phyloP scores from a whole-genome alignment of 495 filamentous ascomycete species.

The Aspergillus ostianus region DNA sequence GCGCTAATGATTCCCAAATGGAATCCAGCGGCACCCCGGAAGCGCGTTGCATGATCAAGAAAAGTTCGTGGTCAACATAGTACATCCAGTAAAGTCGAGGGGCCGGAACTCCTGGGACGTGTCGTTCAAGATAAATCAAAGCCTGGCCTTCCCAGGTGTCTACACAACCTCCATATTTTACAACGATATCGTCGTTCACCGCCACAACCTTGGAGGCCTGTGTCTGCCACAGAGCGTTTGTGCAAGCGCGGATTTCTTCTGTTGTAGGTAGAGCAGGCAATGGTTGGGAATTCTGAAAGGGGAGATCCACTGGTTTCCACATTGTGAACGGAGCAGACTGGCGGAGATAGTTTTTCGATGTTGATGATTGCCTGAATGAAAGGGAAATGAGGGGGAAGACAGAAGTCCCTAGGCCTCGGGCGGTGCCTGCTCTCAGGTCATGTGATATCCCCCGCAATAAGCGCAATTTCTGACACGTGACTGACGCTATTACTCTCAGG shows the following conservation, averaged over 20 bases:
- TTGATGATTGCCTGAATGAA: conserved; percentile 13
- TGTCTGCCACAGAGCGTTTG: conserved; percentile 25
- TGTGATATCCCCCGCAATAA: too few relatives aligned
- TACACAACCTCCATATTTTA: conserved; percentile 24
- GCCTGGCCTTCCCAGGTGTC: conserved; percentile 24
- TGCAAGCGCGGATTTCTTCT: conserved; percentile 29
- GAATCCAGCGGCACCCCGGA: conserved; percentile 22
- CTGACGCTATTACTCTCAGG: too few relatives aligned
- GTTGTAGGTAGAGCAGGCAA: conserved; percentile 28
- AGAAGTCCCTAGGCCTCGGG: too few relatives aligned
- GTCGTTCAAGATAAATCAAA: conserved; percentile 28
- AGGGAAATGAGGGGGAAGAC: conserved; percentile 6
- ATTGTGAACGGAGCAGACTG: conserved; percentile 19
- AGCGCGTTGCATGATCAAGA: conserved; percentile 28
- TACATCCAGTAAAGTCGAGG: conserved; percentile 31
- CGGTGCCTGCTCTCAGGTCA: too few relatives aligned
- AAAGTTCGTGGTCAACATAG: conserved; percentile 21
- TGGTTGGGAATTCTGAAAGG: conserved; percentile 24
- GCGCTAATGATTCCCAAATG: conserved; percentile 25
- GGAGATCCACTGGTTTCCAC: conserved; percentile 28
- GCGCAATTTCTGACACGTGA: too few relatives aligned
- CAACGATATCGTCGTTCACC: conserved; percentile 27
- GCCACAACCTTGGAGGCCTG: conserved; percentile 22
- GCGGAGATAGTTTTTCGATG: conserved; percentile 8
- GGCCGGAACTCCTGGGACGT: conserved; percentile 24